Conservation (phyloP, 139 green algal species). For the Coccomyxa sp. region DNA sequence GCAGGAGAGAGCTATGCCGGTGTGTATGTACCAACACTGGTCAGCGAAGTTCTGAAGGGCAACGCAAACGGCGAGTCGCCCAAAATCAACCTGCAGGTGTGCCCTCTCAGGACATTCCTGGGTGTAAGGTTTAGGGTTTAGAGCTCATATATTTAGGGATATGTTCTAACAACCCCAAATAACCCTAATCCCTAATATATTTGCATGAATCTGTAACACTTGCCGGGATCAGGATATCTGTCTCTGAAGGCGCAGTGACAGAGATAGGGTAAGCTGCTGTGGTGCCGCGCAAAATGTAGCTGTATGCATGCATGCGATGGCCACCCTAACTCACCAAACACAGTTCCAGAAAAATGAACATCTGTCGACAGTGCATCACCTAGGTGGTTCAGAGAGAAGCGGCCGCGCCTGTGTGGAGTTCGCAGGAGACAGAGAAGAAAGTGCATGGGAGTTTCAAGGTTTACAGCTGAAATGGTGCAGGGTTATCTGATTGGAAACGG, state of each 20-base stretch:
- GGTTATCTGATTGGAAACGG: constrained; percentile 77
- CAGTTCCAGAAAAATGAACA: too few relatives aligned
- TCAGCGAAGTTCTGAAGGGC: constrained; percentile 33
- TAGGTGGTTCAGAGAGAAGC: too few relatives aligned
- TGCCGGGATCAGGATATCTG: neutral
- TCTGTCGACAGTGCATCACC: too few relatives aligned
- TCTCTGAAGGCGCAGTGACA: neutral
- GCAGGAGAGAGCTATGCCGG: constrained; percentile 64
- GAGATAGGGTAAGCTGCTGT: neutral
- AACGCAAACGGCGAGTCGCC: constrained; percentile 41
- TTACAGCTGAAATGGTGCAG: constrained; percentile 5
- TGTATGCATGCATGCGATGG: too few relatives aligned
- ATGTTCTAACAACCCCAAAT: too few relatives aligned
- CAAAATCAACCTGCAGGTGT: constrained; percentile 60
- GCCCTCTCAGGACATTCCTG: neutral
- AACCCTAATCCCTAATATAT: too few relatives aligned
- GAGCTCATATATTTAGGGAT: too few relatives aligned
- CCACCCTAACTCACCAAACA: too few relatives aligned
- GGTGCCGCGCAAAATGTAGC: neutral
- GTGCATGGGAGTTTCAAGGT: neutral
- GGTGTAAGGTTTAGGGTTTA: too few relatives aligned
- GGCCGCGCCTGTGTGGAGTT: too few relatives aligned
- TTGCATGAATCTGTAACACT: too few relatives aligned
- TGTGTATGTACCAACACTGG: constrained; percentile 67
- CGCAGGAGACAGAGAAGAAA: too few relatives aligned